Conservation (phyloP, 2,329 filamentous ascomycete species). For the Xylaria sp. region DNA sequence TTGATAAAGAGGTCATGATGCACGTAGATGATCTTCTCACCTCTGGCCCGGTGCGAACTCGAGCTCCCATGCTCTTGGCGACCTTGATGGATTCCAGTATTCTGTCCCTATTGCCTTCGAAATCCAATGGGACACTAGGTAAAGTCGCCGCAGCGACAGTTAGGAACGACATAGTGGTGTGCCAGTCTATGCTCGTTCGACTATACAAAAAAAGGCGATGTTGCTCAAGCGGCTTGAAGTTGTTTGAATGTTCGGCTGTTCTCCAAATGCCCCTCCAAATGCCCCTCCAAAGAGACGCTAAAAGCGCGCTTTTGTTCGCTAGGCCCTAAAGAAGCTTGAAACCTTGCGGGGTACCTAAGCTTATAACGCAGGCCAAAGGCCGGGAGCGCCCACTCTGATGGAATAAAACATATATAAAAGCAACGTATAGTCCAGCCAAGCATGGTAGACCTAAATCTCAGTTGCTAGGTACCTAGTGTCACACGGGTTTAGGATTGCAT, state of each 20-base stretch:
- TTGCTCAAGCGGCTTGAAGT: neutral
- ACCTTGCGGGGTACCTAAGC: too few species aligned
- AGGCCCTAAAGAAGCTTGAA: too few species aligned
- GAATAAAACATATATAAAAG: too few species aligned
- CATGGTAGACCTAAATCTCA: too few species aligned
- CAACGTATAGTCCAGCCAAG: too few species aligned
- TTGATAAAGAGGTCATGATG: neutral
- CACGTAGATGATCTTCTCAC: neutral
- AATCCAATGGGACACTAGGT: slow-evolving; percentile 63
- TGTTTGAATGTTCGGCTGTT: neutral
- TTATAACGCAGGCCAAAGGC: too few species aligned
- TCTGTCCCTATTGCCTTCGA: slow-evolving; percentile 69
- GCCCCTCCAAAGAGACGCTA: slow-evolving; percentile 2
- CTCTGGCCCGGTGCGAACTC: slow-evolving; percentile 30
- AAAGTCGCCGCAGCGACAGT: slow-evolving; percentile 52
- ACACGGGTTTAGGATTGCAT: too few species aligned
- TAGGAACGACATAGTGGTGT: slow-evolving; percentile 44
- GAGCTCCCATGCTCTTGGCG: slow-evolving; percentile 59
- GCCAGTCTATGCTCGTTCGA: neutral
- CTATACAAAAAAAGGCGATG: neutral
- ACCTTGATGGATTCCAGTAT: slow-evolving; percentile 70
- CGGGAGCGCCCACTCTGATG: too few species aligned
- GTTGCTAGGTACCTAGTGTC: too few species aligned
- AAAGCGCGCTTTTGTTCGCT: neutral
- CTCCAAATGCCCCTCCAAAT: neutral